Percentiles rank a stretch among this genome's conserved stretches.
These are phyloP conservation scores for Saccharata proteae DNA, from an alignment of 2,329 filamentous ascomycete species.

Conservation along the genomic window DNA sequence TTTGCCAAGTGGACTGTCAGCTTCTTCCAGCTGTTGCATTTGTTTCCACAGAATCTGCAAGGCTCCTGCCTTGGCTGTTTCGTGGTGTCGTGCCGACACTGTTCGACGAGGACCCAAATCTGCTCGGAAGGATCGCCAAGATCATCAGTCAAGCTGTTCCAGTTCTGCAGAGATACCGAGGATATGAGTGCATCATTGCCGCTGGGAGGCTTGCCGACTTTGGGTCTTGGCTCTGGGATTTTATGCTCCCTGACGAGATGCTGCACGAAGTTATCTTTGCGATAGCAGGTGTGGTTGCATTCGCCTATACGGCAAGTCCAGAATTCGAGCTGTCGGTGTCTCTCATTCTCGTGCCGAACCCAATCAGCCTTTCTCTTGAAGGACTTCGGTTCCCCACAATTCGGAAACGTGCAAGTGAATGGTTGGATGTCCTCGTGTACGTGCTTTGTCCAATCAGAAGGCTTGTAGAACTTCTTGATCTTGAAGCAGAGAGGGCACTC, in stretches of 20 bases:
- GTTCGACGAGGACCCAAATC: slow-evolving; percentile 67
- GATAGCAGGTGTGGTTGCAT: slow-evolving; percentile 70
- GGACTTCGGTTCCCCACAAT: slow-evolving; percentile 73
- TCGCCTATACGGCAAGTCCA: slow-evolving; percentile 77
- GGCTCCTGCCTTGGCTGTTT: slow-evolving; percentile 60
- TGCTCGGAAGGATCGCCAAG: slow-evolving; percentile 32
- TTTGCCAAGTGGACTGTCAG: slow-evolving; percentile 85
- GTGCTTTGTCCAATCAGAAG: slow-evolving; percentile 94
- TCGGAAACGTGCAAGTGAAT: slow-evolving; percentile 82
- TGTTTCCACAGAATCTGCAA: slow-evolving; percentile 76
- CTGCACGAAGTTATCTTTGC: slow-evolving; percentile 86
- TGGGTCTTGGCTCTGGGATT: slow-evolving; percentile 66
- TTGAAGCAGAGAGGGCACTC: slow-evolving; percentile 84
- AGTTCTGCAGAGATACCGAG: background rate
- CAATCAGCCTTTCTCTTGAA: slow-evolving; percentile 95
- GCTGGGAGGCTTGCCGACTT: slow-evolving; percentile 40
- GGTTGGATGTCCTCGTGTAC: slow-evolving; percentile 89
- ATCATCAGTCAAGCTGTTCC: background rate
- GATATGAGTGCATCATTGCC: background rate
- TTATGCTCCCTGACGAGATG: slow-evolving; percentile 89
- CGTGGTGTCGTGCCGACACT: slow-evolving; percentile 59
- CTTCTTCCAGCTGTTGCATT: slow-evolving; percentile 81
- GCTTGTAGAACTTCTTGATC: slow-evolving; percentile 75
- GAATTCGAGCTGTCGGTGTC: slow-evolving; percentile 80
- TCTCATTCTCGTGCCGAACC: slow-evolving; percentile 89